Base-by-base conservation (phyloP, 805 yeast species). In the Danielozyma ontarioensis region DNA sequence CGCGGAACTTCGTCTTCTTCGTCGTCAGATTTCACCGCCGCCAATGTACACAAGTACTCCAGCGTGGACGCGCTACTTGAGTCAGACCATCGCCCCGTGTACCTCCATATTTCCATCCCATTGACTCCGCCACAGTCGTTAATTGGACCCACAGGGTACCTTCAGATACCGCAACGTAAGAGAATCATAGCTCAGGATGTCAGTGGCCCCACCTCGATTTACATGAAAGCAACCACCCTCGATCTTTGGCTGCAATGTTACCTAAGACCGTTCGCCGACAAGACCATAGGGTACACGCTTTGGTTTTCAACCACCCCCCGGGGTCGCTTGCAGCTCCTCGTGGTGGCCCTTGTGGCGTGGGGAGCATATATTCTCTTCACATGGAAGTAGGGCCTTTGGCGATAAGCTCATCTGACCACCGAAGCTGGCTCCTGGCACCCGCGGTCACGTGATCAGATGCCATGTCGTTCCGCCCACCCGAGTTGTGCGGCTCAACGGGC, bases 21-120 rank as follows among this genome's bases (percentile, higher is more conserved):
- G n/a, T n/a, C n/a, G n/a, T n/a, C n/a, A n/a, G n/a, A n/a, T n/a
- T n/a, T n/a, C 25, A 35, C 27, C n/a, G 23, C 38, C 32, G 33
- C 64, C 56, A 23, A 37, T 4, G 44, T 76, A 1, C 42, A 56
- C 11, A 49, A 52, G 3, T 87, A 87, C 55, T 46, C 58, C 18
- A 66, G 83, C 5, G 44, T 83, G 1, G 52, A 62, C 1, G 51
- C 62, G 0, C 55, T 81, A 25, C 55, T 59, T 4, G 61, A 68
- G 16, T 83, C 95, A 0, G 97, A 88, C 55, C 97, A 88, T 56
- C 74, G 74, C 30, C 95, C 96, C 0, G 96, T 88, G 1, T 73
- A 55, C 41, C 54, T 85, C 24, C 55, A 56, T 5, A 51, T 81
- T 1, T 48, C 58, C 0, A 60, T 79, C 3, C 81, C 84, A 1